Base-by-base conservation (phyloP, 768 basidiomycete species). In the Psilocybe cyanescens region DNA sequence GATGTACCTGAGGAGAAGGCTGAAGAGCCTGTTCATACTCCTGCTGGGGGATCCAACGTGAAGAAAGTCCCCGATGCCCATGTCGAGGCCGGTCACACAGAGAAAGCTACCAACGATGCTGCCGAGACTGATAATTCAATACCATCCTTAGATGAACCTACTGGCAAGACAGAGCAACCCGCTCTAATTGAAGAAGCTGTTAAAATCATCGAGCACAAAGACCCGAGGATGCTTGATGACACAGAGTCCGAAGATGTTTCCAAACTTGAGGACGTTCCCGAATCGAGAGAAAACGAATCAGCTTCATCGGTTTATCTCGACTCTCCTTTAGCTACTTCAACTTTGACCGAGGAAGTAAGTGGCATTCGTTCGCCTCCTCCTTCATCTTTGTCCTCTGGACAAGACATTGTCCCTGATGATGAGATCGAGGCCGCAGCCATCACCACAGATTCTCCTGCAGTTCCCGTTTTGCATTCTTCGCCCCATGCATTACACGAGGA, bases 1-100 rank as follows among this genome's bases (percentile, higher is more conserved):
- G 68, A 70, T 12, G 61, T 65, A n/a, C 64, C 63, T 2, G 67
- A 74, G 68, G 64, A 69, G 67, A 44, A 59, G 16, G 30, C 50
- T 17, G 51, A 64, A 46, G 54, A 53, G 19, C 8, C 55, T 39
- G 24, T 19, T 31, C 41, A 30, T n/a, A 8, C 50, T 4, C 51
- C 55, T 17, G 14, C 11, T 2, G 51, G 39, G 51, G 16, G 31
- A 5, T 3, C 3, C 8, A 50, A 50, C 9, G 16, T 31, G 16
- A 31, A 53, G 30, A 53, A 33, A 5, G 7, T 17, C 12, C 4
- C 51, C 11, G 33, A 17, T n/a, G 12, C 50, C 1, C 47, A 51
- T 17, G 31, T 8, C 14, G 51, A 53, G 12, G 31, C 33, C n/a
- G 16, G 2, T 8, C n/a, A 35, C 7, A 29, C 51, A 17, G 47